Base-by-base conservation (phyloP, 2,329 filamentous ascomycete species). In the Geosmithia morbida region DNA sequence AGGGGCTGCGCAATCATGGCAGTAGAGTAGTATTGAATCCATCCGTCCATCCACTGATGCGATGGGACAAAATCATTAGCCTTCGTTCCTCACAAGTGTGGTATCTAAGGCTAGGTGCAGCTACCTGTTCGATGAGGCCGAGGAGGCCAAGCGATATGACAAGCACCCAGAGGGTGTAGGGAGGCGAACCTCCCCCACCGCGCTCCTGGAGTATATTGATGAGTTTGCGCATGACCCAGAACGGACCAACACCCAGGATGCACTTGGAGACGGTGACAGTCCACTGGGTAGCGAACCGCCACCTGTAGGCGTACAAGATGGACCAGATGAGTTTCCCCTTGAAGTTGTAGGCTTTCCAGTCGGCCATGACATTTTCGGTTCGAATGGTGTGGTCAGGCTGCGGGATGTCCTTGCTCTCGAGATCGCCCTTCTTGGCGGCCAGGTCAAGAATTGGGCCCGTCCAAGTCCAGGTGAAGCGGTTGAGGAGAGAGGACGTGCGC, bases 391-490 rank as follows among this genome's bases (percentile, higher is more conserved):
- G 72, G 52, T 79, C 70, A 2, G 83, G 70, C 33, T 73, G 68
- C 0, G 81, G 77, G 10, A 88, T 65, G 56, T 87, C 81, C 5
- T 66, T 64, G 33, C 81, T 61, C 33, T 83, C 73, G 2, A 88
- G 67, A 22, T 73, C 71, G 43, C 73, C 75, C 55, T 81, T 79
- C 53, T 71, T 68, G 2, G 64, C 61, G 2, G 81, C 78, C 19
- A 72, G 60, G 1, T 61, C 55, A 14, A 89, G 68, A 0, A 87
- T 54, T 2, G 64, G 59, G 1, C 59, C 61, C 2, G 75, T 70
- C 84, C 84, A 90, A 45, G 67, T 65, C 64, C 81, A 89, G 7
- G 75, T 84, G 56, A 78, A 77, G 46, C 77, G 74, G 46, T 65
- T 71, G 44, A 83, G 66, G 1, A 79, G 74, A 2, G 80, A 79